Evolutionary conservation across 164 flowering plant species (phyloP).

Genomic region (Macadamia integrifolia): DNA sequence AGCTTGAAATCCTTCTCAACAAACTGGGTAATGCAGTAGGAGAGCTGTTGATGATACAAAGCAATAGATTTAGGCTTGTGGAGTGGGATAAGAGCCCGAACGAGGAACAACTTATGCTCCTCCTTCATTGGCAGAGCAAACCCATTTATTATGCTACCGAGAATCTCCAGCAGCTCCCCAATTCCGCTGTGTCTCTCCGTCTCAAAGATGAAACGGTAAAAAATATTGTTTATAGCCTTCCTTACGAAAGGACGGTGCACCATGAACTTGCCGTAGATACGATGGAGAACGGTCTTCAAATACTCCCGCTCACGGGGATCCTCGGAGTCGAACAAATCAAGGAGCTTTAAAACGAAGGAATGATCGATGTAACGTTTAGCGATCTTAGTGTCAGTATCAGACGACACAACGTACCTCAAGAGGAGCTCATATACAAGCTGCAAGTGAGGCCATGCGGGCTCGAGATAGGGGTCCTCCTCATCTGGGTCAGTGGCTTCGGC

Average conservation of each 20-base stretch:
- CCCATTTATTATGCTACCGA: conserved; percentile 44
- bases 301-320: conserved; percentile 42
- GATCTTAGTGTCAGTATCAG: conserved; percentile 35
- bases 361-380: conserved; percentile 38
- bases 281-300: conserved; percentile 35
- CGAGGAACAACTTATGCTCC: conserved; percentile 43
- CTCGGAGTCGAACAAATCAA: conserved; percentile 39
- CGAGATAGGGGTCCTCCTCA: conserved; percentile 37
- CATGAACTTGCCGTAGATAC: conserved; percentile 43
- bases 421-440: conserved; percentile 39
- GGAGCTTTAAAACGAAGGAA: conserved; percentile 33
- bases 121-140: conserved; percentile 45
- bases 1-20: conserved; percentile 41
- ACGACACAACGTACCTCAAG: conserved; percentile 30
- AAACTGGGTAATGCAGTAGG: conserved; percentile 37
- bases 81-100: conserved; percentile 39
- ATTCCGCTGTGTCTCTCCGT: conserved; percentile 41
- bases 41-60: conserved; percentile 36
- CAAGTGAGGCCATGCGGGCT: conserved; percentile 37
- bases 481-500: conserved; percentile 23
- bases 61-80: conserved; percentile 36
- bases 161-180: conserved; percentile 37
- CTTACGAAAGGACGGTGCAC: conserved; percentile 43
- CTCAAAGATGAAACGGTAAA: conserved; percentile 38
- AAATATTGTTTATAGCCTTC: conserved; percentile 35